These are phyloP conservation scores for Elongisporangium senticosum DNA, from an alignment of 352 stramenopile species.

Conservation along the genomic window DNA sequence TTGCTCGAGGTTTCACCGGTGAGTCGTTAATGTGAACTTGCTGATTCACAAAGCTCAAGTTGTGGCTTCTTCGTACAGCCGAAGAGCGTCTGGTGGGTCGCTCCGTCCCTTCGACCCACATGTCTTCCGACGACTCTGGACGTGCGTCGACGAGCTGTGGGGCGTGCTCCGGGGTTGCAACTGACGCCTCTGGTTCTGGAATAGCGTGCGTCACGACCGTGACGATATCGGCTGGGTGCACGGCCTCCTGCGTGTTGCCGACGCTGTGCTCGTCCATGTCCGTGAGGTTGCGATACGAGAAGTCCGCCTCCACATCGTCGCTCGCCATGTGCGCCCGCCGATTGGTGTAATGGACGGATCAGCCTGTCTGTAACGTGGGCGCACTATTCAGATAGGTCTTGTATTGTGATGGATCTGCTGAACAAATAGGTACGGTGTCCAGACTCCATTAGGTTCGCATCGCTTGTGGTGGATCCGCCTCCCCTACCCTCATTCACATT, in stretches of 20 bases:
- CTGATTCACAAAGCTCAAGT: neutral
- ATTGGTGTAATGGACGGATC: neutral
- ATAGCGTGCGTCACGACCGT: neutral
- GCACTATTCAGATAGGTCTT: neutral
- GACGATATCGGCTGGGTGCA: neutral
- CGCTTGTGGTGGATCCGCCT: neutral
- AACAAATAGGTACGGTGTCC: neutral
- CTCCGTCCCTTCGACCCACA: neutral
- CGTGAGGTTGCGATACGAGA: neutral
- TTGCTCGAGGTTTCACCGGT: neutral
- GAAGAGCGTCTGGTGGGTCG: neutral
- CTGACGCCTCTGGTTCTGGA: neutral
- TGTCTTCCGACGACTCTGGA: neutral
- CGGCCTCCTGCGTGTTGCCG: neutral
- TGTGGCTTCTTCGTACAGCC: neutral
- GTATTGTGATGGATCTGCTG: neutral
- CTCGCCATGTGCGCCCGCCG: neutral
- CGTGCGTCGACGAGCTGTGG: neutral
- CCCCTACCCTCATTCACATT: neutral
- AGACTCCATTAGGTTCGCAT: neutral
- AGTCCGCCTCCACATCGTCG: neutral
- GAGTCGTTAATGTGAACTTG: neutral
- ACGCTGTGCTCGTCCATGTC: neutral
- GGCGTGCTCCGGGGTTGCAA: neutral
- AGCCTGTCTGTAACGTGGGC: neutral